phyloP scores from a whole-genome alignment of 805 yeast species.

The Saccharomyces eubayanus region DNA sequence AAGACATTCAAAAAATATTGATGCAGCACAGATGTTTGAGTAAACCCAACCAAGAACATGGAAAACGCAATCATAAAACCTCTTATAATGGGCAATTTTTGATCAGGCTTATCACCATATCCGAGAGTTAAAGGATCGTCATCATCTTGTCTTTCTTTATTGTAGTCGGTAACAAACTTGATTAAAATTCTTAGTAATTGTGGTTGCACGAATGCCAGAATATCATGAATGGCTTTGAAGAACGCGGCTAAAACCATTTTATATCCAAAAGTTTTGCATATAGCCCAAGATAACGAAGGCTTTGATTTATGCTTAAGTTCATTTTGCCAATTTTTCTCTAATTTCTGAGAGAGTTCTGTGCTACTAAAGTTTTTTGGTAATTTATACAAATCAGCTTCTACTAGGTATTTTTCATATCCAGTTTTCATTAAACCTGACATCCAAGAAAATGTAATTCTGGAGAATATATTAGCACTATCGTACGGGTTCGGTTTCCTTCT shows the following conservation, averaged over 20 bases:
- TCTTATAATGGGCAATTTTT: conserved; percentile 52
- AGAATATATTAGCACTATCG: conserved; percentile 52
- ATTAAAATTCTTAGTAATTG: conserved; percentile 66
- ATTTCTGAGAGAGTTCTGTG: conserved; percentile 38
- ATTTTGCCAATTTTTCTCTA: conserved; percentile 53
- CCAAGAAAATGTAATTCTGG: conserved; percentile 79
- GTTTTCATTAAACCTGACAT: conserved; percentile 75
- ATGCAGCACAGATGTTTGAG: conserved; percentile 70
- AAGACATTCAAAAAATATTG: conserved; percentile 71
- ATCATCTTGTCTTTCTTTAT: conserved; percentile 25
- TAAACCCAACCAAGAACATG: conserved; percentile 69
- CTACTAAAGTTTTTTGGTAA: conserved; percentile 65
- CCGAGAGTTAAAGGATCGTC: background rate
- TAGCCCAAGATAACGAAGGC: conserved; percentile 49
- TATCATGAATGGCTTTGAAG: conserved; percentile 67
- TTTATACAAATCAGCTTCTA: conserved; percentile 62
- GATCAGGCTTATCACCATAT: conserved; percentile 13
- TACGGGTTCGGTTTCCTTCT: conserved; percentile 31
- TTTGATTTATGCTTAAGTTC: conserved; percentile 40
- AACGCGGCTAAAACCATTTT: conserved; percentile 63
- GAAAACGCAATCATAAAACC: conserved; percentile 69
- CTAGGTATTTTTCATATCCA: conserved; percentile 56
- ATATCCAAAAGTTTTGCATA: conserved; percentile 64
- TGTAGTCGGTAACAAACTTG: conserved; percentile 43
- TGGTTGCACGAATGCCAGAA: conserved; percentile 81